Conservation (phyloP, 2,329 filamentous ascomycete genomes). For the Beauveria brongniartii region DNA sequence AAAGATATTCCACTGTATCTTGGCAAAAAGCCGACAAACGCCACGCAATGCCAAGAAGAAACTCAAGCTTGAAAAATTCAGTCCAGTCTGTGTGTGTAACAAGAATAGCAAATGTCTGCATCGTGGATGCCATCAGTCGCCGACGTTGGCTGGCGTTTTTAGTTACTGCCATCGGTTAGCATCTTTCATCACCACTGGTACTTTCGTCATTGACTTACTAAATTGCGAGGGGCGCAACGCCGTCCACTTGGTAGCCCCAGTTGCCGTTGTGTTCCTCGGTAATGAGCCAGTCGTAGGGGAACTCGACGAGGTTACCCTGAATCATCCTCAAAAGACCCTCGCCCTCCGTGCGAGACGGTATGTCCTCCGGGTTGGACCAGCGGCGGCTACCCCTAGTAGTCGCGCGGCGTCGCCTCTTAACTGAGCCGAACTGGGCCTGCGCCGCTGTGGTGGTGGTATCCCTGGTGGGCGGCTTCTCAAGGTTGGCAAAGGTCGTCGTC, state of each 20-base stretch:
- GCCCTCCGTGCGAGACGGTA: constrained; percentile 66
- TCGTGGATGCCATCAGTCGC: background rate
- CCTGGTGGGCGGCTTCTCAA: constrained; percentile 38
- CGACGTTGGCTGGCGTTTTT: background rate
- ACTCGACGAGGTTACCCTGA: constrained; percentile 83
- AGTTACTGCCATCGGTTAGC: background rate
- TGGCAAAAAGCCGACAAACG: background rate
- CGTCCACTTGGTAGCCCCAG: constrained; percentile 94
- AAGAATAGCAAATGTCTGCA: background rate
- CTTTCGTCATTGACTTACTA: constrained; percentile 57
- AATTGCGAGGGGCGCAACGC: constrained; percentile 92
- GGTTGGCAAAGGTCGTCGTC: constrained; percentile 48
- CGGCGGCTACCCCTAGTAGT: constrained; percentile 62
- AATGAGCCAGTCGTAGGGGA: constrained; percentile 92
- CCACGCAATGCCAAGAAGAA: constrained; percentile 2
- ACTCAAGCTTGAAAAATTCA: background rate
- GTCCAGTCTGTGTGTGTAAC: background rate
- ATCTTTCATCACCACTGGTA: background rate
- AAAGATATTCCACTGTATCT: background rate
- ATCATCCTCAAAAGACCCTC: constrained; percentile 74
- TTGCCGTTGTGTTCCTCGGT: constrained; percentile 89
- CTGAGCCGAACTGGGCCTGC: constrained; percentile 36
- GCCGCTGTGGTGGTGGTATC: constrained; percentile 21
- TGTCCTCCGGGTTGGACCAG: constrained; percentile 62
- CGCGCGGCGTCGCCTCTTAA: constrained; percentile 56